These are phyloP conservation scores for Seminavis robusta DNA, from an alignment of 108 stramenopile genomes.

Conservation along the genomic window DNA sequence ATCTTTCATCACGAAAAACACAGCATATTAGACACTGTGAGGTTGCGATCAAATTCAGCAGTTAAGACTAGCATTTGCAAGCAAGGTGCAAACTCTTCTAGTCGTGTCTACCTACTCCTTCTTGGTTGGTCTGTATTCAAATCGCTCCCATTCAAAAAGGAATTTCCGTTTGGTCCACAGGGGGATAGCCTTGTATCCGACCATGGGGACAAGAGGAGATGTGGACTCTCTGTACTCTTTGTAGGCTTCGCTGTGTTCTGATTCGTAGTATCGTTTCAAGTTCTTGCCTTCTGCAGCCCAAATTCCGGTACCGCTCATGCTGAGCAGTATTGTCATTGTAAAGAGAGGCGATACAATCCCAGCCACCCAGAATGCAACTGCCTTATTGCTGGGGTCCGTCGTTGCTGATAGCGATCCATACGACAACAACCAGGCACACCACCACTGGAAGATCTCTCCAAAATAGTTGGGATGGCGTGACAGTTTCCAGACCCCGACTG, in stretches of 20 bases:
- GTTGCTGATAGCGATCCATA: conserved; percentile 13
- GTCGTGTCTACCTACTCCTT: no score
- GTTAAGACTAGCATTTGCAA: no score
- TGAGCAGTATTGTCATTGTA: conserved; percentile 57
- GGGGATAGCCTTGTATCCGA: conserved; percentile 48
- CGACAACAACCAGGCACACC: conserved; percentile 39
- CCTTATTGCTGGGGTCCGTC: conserved; percentile 14
- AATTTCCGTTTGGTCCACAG: conserved; percentile 40
- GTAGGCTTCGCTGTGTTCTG: conserved; percentile 37
- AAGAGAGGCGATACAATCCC: conserved; percentile 57
- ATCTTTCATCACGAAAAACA: no score
- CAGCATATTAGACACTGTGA: no score
- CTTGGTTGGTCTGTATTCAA: conserved; percentile 59
- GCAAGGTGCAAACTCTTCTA: no score
- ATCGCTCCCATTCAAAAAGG: conserved; percentile 60
- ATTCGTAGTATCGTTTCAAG: conserved; percentile 60
- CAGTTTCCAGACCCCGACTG: conserved; percentile 46
- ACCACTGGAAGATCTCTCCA: conserved; percentile 74
- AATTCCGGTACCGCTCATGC: conserved; percentile 49
- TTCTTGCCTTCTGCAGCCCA: conserved; percentile 66
- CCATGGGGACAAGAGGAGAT: conserved; percentile 53
- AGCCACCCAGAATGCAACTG: conserved; percentile 35
- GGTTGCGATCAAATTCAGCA: no score
- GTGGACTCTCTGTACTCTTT: conserved; percentile 45
- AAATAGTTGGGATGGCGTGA: conserved; percentile 75